Percentiles rank a stretch among this genome's conserved stretches.
Conservation (phyloP, 768 basidiomycete species). For the Gymnopilus junonius region DNA sequence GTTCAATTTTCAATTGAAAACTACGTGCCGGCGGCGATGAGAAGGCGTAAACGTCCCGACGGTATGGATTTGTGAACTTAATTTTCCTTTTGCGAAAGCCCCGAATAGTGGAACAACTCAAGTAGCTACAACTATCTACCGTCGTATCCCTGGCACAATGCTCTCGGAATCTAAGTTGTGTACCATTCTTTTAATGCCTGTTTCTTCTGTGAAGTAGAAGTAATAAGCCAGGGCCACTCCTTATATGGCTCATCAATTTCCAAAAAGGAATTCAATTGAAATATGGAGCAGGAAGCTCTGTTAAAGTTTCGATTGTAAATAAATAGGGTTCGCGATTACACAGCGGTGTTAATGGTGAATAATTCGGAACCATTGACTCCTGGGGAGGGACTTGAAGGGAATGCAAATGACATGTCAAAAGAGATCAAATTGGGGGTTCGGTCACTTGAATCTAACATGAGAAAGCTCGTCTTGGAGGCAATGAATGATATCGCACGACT, state of each 20-base stretch:
- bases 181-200: background rate
- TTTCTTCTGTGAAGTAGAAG: background rate
- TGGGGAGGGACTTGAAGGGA: constrained; percentile 2
- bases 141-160: background rate
- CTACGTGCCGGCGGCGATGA: background rate
- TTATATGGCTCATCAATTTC: constrained; percentile 20
- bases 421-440: constrained; percentile 1
- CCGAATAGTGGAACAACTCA: background rate
- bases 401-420: constrained; percentile 17
- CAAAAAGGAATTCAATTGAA: constrained; percentile 11
- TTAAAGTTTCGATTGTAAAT: background rate
- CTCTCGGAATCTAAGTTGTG: background rate
- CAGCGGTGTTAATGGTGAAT: background rate
- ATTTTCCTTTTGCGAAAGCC: background rate
- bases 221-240: constrained; percentile 3
- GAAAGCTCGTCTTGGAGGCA: constrained; percentile 7
- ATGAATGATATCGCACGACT: constrained; percentile 9
- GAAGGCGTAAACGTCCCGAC: background rate
- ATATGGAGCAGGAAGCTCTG: background rate
- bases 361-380: background rate
- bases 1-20: background rate
- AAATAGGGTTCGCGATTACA: background rate
- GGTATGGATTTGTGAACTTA: background rate
- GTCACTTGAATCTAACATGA: constrained; percentile 15
- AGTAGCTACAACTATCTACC: background rate